Evolutionary conservation across 306 rosid genomes (phyloP).

Genomic region (Malus fusca): DNA sequence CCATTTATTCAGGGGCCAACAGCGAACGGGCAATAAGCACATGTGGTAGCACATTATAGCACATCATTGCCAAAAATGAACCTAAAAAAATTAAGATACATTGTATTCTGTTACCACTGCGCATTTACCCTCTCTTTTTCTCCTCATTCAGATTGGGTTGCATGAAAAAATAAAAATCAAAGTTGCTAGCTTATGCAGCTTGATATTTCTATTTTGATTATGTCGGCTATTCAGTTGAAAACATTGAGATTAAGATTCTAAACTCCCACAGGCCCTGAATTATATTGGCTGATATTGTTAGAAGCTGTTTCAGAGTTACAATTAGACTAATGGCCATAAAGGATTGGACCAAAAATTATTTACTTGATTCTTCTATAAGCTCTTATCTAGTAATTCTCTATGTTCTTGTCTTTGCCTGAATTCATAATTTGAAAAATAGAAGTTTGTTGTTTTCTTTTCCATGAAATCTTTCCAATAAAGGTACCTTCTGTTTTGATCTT

Average conservation of each 20-base stretch:
- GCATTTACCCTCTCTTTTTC: neutral
- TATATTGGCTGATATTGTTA: neutral
- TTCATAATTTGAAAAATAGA: neutral
- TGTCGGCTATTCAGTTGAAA: neutral
- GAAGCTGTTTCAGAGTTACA: neutral
- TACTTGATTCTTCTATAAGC: too few relatives aligned
- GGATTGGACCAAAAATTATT: too few relatives aligned
- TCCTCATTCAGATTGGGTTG: neutral
- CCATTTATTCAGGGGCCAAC: neutral
- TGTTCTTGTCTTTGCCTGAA: neutral
- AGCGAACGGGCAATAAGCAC: neutral
- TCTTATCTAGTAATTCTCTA: too few relatives aligned
- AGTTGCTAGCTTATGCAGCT: neutral
- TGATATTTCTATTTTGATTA: neutral
- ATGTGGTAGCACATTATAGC: slow-evolving; percentile 1
- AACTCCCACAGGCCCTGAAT: neutral
- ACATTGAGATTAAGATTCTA: neutral
- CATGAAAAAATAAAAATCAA: neutral
- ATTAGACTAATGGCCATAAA: neutral
- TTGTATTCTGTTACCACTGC: neutral
- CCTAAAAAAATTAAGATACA: neutral
- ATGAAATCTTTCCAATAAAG: neutral
- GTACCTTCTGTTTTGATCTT: slow-evolving; percentile 3
- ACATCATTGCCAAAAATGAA: neutral
- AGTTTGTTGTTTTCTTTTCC: neutral